Evolutionary conservation across 78 protist genomes (phyloP).

Genomic region (Emiliania huxleyi): DNA sequence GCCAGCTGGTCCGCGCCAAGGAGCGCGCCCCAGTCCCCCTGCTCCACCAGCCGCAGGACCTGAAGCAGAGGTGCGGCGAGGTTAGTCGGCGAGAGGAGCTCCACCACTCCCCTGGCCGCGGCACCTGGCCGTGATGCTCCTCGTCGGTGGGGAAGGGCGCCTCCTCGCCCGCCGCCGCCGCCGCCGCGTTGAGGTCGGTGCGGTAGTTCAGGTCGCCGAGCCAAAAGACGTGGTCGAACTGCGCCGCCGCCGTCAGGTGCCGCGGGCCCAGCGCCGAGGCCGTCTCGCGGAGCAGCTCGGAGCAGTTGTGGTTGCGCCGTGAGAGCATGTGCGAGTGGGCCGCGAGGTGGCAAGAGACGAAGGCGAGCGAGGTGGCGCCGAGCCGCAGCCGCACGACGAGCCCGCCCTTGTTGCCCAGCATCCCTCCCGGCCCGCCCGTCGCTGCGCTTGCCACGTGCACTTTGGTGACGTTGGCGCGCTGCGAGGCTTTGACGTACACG

Average conservation of each 20-base stretch:
- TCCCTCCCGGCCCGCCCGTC: constrained; percentile 53
- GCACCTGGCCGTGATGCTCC: not conserved
- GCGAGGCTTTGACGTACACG: not conserved
- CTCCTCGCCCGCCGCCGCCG: not conserved
- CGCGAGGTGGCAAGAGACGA: constrained; percentile 78
- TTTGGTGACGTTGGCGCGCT: not conserved
- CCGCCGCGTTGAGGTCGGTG: constrained; percentile 42
- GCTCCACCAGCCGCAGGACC: not conserved
- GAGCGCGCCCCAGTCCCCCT: constrained; percentile 18
- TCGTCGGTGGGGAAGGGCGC: not conserved
- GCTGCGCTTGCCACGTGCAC: constrained; percentile 27
- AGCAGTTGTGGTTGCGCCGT: constrained; percentile 62
- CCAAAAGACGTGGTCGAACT: constrained; percentile 79
- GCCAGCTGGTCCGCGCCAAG: constrained; percentile 68
- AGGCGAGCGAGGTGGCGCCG: constrained; percentile 63
- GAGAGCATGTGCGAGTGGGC: constrained; percentile 68
- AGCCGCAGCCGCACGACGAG: constrained; percentile 53
- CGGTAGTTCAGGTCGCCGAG: constrained; percentile 88
- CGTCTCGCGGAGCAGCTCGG: constrained; percentile 58
- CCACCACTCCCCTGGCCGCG: too few relatives aligned
- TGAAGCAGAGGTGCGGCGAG: too few relatives aligned
- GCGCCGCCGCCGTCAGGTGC: constrained; percentile 28
- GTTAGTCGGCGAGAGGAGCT: too few relatives aligned
- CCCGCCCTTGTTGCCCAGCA: constrained; percentile 87
- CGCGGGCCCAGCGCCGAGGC: constrained; percentile 28